Evolutionary conservation across 139 green algal species (phyloP), one percentile per base, ranked within the genome.

Genomic region (Deuterostichococcus epilithicus): DNA sequence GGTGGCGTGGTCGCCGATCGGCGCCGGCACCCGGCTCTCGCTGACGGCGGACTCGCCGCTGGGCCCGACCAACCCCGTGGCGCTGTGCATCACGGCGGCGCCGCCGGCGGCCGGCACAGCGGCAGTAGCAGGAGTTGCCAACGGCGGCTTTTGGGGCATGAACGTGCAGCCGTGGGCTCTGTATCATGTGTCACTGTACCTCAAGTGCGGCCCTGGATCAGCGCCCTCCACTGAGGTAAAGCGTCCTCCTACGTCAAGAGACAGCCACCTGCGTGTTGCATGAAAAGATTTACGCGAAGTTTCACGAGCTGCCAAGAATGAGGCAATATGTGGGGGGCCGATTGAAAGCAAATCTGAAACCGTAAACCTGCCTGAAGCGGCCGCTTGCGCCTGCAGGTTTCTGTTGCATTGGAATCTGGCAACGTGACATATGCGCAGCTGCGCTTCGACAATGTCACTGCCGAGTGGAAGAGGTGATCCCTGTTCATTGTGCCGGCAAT

Each of bases 81-180:
- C 80, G 20, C 60, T 88, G 69, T 22, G 71, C n/a, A 69, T 87
- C 26, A 77, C 80, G 15, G 30, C 80, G 39, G 36, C 20, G 30
- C 80, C 70, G 36, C 20, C 63, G 77, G 45, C 68, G 6, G 26
- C 23, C 1, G 0, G 42, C 42, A 52, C 8, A 52, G 42, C 30
- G 26, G 81, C 70, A 38, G 52, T 63, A 5, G 26, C 52, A 63
- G 84, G 84, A 23, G 71, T 89, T 25, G 32, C 58, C 15, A 89
- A 89, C 72, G 70, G 23, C 26, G 84, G 84, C 44, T 89, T 76
- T 47, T 89, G 83, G 83, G 83, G 84, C 25, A 83, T 89, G 36
- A 44, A 15, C 42, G 67, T 82, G 28, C 4, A 75, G 36, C 73
- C 68, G 20, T 32, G 38, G 4, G 34, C 15, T 15, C 10, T 26